phyloP scores from a whole-genome alignment of 768 basidiomycete genomes.

The Fistulinella prunicolor region DNA sequence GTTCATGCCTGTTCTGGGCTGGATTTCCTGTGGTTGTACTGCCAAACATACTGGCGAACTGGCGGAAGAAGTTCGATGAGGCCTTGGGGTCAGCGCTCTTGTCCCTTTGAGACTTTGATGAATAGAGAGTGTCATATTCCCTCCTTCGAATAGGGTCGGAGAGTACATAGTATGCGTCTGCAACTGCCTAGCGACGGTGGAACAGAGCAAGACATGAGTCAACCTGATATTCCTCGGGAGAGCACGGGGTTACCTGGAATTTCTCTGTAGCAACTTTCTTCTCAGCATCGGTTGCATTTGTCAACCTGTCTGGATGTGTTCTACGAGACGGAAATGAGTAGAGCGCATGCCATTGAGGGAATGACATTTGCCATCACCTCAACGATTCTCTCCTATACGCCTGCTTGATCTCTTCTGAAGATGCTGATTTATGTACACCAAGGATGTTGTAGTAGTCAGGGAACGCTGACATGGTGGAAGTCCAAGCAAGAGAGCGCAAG shows the following conservation, averaged over 20 bases:
- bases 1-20: conserved; percentile 32
- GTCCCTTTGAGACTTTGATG: conserved; percentile 48
- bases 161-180: conserved; percentile 93
- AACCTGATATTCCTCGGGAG: not conserved
- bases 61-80: conserved; percentile 70
- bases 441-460: conserved; percentile 80
- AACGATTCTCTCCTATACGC: conserved; percentile 81
- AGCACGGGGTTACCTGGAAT: conserved; percentile 60
- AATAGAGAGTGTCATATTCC: conserved; percentile 71
- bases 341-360: not conserved
- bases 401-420: conserved; percentile 66
- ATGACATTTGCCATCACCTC: conserved; percentile 38
- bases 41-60: conserved; percentile 73
- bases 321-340: conserved; percentile 37
- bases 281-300: conserved; percentile 66
- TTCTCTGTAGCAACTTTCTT: conserved; percentile 74
- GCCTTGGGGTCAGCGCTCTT: conserved; percentile 62
- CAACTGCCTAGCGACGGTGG: conserved; percentile 53
- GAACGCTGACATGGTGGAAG: conserved; percentile 61
- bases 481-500: conserved; percentile 7
- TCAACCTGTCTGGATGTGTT: conserved; percentile 86
- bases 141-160: conserved; percentile 69
- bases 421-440: conserved; percentile 50
- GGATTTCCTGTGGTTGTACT: conserved; percentile 30
- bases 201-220: not conserved